Conservation (phyloP, 2,329 filamentous ascomycete species). For the Cordyceps cicadae region DNA sequence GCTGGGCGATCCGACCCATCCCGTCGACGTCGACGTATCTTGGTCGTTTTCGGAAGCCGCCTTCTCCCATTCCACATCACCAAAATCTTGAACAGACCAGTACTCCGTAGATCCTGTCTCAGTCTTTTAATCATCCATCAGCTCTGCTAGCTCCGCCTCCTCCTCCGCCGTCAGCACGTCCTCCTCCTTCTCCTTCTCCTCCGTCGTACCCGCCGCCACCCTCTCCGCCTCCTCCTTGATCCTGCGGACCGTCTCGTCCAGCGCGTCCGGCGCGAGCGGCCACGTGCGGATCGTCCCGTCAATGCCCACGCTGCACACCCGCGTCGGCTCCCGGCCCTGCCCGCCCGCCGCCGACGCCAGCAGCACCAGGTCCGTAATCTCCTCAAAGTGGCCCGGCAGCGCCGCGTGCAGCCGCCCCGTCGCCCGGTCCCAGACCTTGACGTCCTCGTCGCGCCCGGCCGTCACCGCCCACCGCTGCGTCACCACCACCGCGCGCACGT, state of each 20-base stretch:
- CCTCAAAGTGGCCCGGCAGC: slow-evolving; percentile 82
- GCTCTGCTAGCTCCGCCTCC: slow-evolving; percentile 80
- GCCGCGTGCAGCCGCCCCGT: slow-evolving; percentile 66
- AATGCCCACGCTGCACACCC: slow-evolving; percentile 75
- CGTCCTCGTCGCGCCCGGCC: slow-evolving; percentile 81
- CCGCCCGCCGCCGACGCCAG: slow-evolving; percentile 34
- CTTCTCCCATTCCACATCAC: not conserved
- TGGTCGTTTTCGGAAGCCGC: not conserved
- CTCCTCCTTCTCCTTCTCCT: slow-evolving; percentile 33
- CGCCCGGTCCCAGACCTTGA: slow-evolving; percentile 78
- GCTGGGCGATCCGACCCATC: not conserved
- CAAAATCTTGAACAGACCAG: too few relatives aligned
- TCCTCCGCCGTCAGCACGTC: slow-evolving; percentile 73
- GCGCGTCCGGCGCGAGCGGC: slow-evolving; percentile 57
- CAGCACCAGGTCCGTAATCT: slow-evolving; percentile 73
- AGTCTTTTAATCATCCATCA: slow-evolving; percentile 62
- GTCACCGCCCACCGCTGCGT: slow-evolving; percentile 74
- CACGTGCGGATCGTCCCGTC: slow-evolving; percentile 83
- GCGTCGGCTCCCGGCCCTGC: slow-evolving; percentile 27
- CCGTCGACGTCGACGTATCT: not conserved
- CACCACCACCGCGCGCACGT: slow-evolving; percentile 74
- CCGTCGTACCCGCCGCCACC: slow-evolving; percentile 41
- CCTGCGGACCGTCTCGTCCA: slow-evolving; percentile 42
- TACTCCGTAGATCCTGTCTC: not conserved
- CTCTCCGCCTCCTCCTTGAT: slow-evolving; percentile 39